phyloP scores from a whole-genome alignment of 192 early-diverging fungal genomes.

The Phycomyces nitens region DNA sequence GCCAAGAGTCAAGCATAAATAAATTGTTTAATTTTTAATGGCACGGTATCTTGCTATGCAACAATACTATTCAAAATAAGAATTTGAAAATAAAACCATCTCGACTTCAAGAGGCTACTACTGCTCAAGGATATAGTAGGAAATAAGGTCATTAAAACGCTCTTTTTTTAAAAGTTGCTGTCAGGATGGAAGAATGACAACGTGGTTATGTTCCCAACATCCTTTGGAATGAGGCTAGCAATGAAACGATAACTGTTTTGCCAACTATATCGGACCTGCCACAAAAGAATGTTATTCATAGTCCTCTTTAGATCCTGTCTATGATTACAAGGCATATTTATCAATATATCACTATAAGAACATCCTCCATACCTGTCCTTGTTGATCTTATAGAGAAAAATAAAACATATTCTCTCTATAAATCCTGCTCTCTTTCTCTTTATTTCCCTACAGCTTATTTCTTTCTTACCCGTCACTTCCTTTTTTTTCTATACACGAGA shows the following conservation, averaged over 20 bases:
- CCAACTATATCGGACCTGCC: neutral
- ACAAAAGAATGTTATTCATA: neutral
- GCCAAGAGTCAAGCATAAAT: too few species aligned
- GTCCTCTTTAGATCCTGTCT: constrained; percentile 2
- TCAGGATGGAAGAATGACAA: neutral
- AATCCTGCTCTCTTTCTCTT: neutral
- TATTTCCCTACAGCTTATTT: neutral
- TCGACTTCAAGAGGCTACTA: too few species aligned
- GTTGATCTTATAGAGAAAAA: too few species aligned
- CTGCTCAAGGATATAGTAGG: too few species aligned
- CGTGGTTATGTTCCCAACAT: neutral
- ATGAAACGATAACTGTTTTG: neutral
- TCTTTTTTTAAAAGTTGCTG: neutral
- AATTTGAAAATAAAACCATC: too few species aligned
- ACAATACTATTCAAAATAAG: too few species aligned
- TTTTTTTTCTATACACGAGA: neutral
- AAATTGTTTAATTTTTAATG: too few species aligned
- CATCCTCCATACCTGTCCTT: too few species aligned
- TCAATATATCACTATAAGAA: neutral
- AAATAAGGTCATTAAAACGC: neutral
- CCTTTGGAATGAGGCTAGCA: neutral
- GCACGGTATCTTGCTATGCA: too few species aligned
- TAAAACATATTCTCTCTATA: neutral
- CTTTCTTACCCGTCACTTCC: neutral
- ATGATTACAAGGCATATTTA: neutral